Base-by-base conservation (phyloP, 768 basidiomycete species). In the Astraeus odoratus region DNA sequence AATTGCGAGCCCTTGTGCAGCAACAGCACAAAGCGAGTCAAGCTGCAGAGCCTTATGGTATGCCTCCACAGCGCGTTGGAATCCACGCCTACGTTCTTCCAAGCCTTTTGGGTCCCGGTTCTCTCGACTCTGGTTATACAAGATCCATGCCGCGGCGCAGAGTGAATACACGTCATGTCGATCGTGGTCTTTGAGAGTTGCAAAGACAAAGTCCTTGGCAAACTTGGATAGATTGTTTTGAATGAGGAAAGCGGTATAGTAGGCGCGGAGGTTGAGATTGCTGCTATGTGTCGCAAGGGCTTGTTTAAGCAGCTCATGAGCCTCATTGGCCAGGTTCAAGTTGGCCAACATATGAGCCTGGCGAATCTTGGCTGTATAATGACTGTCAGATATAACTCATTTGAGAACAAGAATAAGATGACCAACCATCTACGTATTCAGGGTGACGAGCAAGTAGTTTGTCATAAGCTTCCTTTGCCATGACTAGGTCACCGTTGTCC, bases 1-100 rank as follows among this genome's bases (percentile, higher is more conserved):
- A 51, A 98, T 97, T 1, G 94, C 96, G 7, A 99, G 72, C 2
- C 95, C 95, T 60, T 96, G 92, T 5, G 95, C 96, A 3, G 94
- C 96, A 49, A 92, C 81, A 2, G 91, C 91, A 63, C 92, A 96
- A 22, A 76, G 68, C 0, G 89, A 82, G 58, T 97, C 92, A 5
- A 91, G 55, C 39, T 79, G 77, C 26, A 99, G 66, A 0, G 94
- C 95, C 60, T 91, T 92, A 59, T 94, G 89, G 57, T 88, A 98
- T 51, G 90, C 89, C 63, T 96, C 93, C 1, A 90, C 90, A 3
- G 86, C 77, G 8, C 91, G 74, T 45, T 80, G 75, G 67, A 90
- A 97, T 13, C 81, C 78, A 30, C 78, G 77, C 48, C 78, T 75
- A 23, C 92, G 81, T 44, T 94, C 91, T 19, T 72, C 64, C 6